Base-by-base conservation (phyloP, 2,329 filamentous ascomycete genomes). In the Phaeosphaeriaceae sp. region DNA sequence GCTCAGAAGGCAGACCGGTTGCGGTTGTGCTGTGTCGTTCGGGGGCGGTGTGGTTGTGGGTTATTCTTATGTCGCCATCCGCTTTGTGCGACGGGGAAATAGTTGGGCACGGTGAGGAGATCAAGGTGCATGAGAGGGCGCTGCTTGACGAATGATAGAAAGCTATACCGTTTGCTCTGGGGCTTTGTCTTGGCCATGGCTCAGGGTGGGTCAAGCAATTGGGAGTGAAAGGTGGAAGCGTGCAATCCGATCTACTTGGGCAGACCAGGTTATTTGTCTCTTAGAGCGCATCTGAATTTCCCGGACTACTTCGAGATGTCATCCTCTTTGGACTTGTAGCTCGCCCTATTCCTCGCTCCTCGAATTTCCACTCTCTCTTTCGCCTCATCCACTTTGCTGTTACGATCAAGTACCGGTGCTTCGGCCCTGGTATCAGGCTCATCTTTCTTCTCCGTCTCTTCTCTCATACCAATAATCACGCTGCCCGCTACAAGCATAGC, bases 381-480 rank as follows among this genome's bases (percentile, higher is more conserved):
- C 3, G 48, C 62, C 15, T 61, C 61, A 24, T 67, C 62, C 21
- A 56, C 60, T 21, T 63, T 61, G 1, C 62, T 62, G 27, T 64
- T 47, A 20, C 47, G 24, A 45, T 68, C 61, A 36, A 71, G 45
- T 49, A 73, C 47, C 51, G 63, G 63, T 42, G 69, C 73, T 6
- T 60, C 63, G 2, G 63, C 67, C 1, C 62, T 62, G 5, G 61
- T 63, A 53, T 71, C 73, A 17, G 66, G 69, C n/a, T 57, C 63
- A 21, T 53, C 66, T 25, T 76, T 71, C 58, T 73, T 72, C 20
- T 65, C 71, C 1, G 75, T 76, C 53, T 88, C 88, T 57, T 90
- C 88, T 67, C 91, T 86, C 54, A 86, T 82, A 2, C 91, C 91
- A 62, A 93, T 90, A 58, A 94, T 88, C 45, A 94, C 90, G 63